Conservation (phyloP, 2,329 filamentous ascomycete species). For the Calonectria honghensis region DNA sequence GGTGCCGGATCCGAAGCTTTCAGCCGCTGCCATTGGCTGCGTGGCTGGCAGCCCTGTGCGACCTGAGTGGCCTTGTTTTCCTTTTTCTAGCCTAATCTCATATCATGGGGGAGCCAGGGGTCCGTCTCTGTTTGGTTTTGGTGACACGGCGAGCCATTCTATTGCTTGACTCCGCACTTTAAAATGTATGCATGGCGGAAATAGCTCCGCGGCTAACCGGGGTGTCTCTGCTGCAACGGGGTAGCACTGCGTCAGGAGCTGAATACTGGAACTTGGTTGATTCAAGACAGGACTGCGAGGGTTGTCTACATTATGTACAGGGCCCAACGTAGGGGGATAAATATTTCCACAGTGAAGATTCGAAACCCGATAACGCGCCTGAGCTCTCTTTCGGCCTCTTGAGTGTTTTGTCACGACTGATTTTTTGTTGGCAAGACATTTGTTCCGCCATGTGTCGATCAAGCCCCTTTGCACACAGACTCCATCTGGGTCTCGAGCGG, state of each 20-base stretch:
- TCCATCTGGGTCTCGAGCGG: slow-evolving; percentile 48
- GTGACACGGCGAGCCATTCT: background rate
- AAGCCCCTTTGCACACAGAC: slow-evolving; percentile 47
- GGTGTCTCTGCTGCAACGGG: slow-evolving; percentile 2
- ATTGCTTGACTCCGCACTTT: slow-evolving; percentile 12
- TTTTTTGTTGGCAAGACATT: background rate
- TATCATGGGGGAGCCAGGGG: background rate
- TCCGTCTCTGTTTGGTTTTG: background rate
- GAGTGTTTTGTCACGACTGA: background rate
- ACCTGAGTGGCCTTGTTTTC: background rate
- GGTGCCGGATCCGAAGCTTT: slow-evolving; percentile 8
- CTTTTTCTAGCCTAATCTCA: background rate
- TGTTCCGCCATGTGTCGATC: slow-evolving; percentile 45
- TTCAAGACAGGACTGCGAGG: background rate
- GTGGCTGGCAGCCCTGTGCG: slow-evolving; percentile 34
- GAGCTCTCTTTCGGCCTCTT: background rate
- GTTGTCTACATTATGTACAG: background rate
- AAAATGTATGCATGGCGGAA: slow-evolving; percentile 14
- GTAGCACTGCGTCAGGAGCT: slow-evolving; percentile 16
- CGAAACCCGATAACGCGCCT: background rate
- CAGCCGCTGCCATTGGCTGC: slow-evolving; percentile 4
- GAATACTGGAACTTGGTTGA: slow-evolving; percentile 7
- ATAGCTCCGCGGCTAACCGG: slow-evolving; percentile 13
- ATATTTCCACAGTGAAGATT: slow-evolving; percentile 6
- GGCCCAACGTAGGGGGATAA: background rate